Evolutionary conservation across 495 filamentous ascomycete species (phyloP).

Genomic region (Neurospora africana): DNA sequence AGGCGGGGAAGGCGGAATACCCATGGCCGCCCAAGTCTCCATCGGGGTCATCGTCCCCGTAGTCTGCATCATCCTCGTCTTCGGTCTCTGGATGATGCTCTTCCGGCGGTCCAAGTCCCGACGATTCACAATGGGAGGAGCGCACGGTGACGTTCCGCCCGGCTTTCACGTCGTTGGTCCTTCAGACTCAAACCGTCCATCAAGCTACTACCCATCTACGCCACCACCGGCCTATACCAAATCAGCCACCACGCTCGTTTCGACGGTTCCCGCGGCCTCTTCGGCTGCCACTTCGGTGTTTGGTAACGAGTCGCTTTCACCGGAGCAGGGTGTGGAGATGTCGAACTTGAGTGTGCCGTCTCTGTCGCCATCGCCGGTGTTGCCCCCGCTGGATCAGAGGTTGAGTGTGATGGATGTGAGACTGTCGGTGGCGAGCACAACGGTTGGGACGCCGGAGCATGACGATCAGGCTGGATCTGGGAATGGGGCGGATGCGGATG

Average conservation of each 20-base stretch:
- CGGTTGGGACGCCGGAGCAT: not conserved
- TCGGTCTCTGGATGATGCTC: conserved; percentile 3
- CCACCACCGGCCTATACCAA: not conserved
- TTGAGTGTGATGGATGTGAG: not conserved
- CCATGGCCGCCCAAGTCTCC: conserved; percentile 4
- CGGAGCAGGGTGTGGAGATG: not conserved
- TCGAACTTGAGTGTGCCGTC: not conserved
- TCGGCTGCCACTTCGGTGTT: not conserved
- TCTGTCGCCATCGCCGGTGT: not conserved
- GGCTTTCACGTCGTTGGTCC: not conserved
- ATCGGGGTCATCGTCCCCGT: conserved; percentile 7
- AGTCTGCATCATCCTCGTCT: conserved; percentile 3
- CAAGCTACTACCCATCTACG: not conserved
- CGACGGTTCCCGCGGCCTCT: not conserved
- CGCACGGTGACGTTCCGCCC: not conserved
- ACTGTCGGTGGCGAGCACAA: not conserved
- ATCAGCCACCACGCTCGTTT: not conserved
- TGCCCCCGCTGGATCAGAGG: not conserved
- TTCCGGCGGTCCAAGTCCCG: conserved; percentile 2
- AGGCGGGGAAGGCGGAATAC: not conserved
- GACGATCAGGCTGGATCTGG: not conserved
- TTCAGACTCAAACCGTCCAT: not conserved
- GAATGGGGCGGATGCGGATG: not conserved
- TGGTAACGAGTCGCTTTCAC: not conserved
- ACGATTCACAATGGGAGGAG: not conserved